Percentiles rank a stretch among this genome's conserved stretches.
These are phyloP conservation scores for Daldinia bambusicola DNA, from an alignment of 495 filamentous ascomycete species.

Conservation along the genomic window DNA sequence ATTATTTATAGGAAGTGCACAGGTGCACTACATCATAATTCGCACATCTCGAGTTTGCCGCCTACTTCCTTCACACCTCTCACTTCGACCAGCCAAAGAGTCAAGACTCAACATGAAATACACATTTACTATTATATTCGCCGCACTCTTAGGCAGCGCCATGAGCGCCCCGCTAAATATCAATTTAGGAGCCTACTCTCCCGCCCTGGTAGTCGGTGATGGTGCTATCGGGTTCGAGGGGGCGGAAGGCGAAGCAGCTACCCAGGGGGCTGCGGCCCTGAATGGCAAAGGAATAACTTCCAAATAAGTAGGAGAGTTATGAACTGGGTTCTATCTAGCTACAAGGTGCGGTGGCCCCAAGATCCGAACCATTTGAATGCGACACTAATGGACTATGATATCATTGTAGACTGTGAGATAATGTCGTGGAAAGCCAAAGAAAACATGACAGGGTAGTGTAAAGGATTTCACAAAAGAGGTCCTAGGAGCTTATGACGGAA, in stretches of 20 bases:
- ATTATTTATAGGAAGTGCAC: constrained; percentile 36
- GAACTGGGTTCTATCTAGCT: not conserved
- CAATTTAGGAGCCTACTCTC: constrained; percentile 68
- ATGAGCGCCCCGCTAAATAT: constrained; percentile 63
- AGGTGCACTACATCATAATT: constrained; percentile 35
- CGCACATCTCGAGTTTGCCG: constrained; percentile 5
- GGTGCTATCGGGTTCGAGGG: constrained; percentile 63
- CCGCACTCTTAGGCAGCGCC: constrained; percentile 29
- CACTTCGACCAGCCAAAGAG: not conserved
- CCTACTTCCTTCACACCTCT: constrained; percentile 12
- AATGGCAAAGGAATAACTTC: constrained; percentile 22
- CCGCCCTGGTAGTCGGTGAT: constrained; percentile 68
- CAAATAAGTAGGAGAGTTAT: constrained; percentile 15
- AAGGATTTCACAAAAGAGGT: not conserved
- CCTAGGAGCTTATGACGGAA: constrained; percentile 15
- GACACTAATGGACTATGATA: not conserved
- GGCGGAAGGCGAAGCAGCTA: constrained; percentile 49
- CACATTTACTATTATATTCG: constrained; percentile 36
- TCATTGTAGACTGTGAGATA: not conserved
- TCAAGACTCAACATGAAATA: constrained; percentile 38
- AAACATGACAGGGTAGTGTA: not conserved
- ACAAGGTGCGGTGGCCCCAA: not conserved
- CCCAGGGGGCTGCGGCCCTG: constrained; percentile 31
- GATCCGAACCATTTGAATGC: not conserved
- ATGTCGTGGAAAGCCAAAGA: not conserved